These are phyloP conservation scores for Talaromyces thailandensis DNA, from an alignment of 495 filamentous ascomycete species.

Conservation along the genomic window DNA sequence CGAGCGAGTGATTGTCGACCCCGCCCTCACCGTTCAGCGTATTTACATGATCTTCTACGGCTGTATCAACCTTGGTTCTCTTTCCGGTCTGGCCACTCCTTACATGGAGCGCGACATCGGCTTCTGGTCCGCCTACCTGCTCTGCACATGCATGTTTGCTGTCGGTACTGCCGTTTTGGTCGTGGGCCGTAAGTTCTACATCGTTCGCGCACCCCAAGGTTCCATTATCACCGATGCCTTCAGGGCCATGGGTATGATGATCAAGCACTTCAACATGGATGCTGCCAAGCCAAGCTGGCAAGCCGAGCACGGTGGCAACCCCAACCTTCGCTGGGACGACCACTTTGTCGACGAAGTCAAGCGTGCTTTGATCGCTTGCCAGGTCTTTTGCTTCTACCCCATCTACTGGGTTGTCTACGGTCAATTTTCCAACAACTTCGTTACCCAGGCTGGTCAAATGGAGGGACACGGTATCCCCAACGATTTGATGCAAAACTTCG, in stretches of 20 bases:
- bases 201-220: slow-evolving; percentile 54
- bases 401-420: slow-evolving; percentile 55
- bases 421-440: slow-evolving; percentile 50
- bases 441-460: slow-evolving; percentile 52
- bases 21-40: slow-evolving; percentile 61
- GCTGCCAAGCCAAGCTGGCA: slow-evolving; percentile 54
- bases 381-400: slow-evolving; percentile 45
- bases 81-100: slow-evolving; percentile 50
- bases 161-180: slow-evolving; percentile 44
- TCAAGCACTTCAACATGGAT: slow-evolving; percentile 44
- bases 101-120: slow-evolving; percentile 59
- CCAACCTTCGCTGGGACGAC: slow-evolving; percentile 38
- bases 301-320: slow-evolving; percentile 28
- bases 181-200: slow-evolving; percentile 47
- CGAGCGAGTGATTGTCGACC: slow-evolving; percentile 68
- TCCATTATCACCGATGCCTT: slow-evolving; percentile 54
- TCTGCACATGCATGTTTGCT: slow-evolving; percentile 54
- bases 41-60: slow-evolving; percentile 71
- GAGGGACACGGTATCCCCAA: slow-evolving; percentile 60
- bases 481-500: slow-evolving; percentile 62
- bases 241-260: slow-evolving; percentile 50
- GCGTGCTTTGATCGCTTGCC: slow-evolving; percentile 41
- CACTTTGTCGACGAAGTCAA: slow-evolving; percentile 39
- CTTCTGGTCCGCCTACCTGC: slow-evolving; percentile 69
- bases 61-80: slow-evolving; percentile 67